Percentiles rank a stretch among this genome's conserved stretches.
Evolutionary conservation across 495 filamentous ascomycete genomes (phyloP).

Genomic region (Parmelia sp.): DNA sequence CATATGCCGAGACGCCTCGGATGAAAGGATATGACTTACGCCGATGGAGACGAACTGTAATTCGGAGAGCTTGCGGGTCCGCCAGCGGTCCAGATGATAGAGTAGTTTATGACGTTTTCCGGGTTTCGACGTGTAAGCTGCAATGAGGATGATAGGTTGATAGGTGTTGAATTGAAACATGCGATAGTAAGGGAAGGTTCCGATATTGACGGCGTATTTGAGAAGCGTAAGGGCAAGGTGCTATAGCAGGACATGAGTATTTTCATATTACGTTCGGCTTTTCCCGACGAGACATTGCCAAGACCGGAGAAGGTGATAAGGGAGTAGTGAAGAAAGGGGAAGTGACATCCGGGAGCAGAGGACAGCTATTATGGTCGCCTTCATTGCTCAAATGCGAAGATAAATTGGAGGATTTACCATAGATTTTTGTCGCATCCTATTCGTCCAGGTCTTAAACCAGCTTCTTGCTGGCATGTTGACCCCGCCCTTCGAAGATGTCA

Average conservation of each 20-base stretch:
- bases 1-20: not conserved
- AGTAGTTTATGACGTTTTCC: not conserved
- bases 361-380: not conserved
- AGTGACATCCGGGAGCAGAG: not conserved
- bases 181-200: slow-evolving; percentile 12
- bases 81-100: slow-evolving; percentile 25
- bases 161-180: slow-evolving; percentile 5
- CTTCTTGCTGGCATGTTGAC: not conserved
- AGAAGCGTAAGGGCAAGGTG: not conserved
- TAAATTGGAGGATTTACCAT: not conserved
- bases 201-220: not conserved
- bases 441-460: not conserved
- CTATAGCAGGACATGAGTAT: not conserved
- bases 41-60: slow-evolving; percentile 32
- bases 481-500: not conserved
- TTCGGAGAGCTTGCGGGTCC: slow-evolving; percentile 28
- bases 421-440: not conserved
- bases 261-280: not conserved
- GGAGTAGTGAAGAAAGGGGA: not conserved
- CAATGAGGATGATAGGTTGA: slow-evolving; percentile 9
- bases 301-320: not conserved
- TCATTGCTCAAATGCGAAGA: not conserved
- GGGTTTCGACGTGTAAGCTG: not conserved
- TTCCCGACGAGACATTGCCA: not conserved
- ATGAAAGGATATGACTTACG: slow-evolving; percentile 15